Evolutionary conservation across 345 rosid genomes (phyloP).

Genomic region (Syzygium aqueum): DNA sequence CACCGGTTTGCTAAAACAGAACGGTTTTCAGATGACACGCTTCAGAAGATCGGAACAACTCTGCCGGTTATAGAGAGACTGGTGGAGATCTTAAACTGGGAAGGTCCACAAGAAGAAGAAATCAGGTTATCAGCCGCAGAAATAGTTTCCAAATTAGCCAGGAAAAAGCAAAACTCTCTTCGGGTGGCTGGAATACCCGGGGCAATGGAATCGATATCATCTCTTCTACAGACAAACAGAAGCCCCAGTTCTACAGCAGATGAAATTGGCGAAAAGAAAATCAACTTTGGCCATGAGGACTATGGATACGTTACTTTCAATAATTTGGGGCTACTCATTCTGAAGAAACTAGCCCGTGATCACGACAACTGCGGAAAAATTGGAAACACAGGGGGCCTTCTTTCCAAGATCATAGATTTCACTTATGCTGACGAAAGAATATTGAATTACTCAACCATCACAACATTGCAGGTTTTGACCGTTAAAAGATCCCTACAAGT

Average conservation of each 20-base stretch:
- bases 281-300: conserved; percentile 22
- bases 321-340: conserved; percentile 61
- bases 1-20: conserved; percentile 31
- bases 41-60: conserved; percentile 65
- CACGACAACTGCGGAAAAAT: conserved; percentile 82
- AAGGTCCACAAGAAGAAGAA: conserved; percentile 64
- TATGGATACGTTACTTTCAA: conserved; percentile 57
- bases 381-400: conserved; percentile 71
- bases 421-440: conserved; percentile 44
- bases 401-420: conserved; percentile 66
- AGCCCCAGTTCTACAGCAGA: conserved; percentile 32
- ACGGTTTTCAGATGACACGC: conserved; percentile 52
- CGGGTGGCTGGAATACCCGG: conserved; percentile 70
- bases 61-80: conserved; percentile 50
- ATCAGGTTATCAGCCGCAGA: conserved; percentile 63
- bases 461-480: conserved; percentile 44
- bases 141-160: conserved; percentile 50
- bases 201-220: conserved; percentile 78
- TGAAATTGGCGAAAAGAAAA: conserved; percentile 43
- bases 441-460: conserved; percentile 30
- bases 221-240: conserved; percentile 54
- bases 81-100: conserved; percentile 82
- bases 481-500: conserved; percentile 57
- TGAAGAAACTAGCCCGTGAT: conserved; percentile 64
- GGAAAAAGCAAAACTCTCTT: conserved; percentile 59